Conservation (phyloP, 2,329 filamentous ascomycete species). For the Xylaria digitata region DNA sequence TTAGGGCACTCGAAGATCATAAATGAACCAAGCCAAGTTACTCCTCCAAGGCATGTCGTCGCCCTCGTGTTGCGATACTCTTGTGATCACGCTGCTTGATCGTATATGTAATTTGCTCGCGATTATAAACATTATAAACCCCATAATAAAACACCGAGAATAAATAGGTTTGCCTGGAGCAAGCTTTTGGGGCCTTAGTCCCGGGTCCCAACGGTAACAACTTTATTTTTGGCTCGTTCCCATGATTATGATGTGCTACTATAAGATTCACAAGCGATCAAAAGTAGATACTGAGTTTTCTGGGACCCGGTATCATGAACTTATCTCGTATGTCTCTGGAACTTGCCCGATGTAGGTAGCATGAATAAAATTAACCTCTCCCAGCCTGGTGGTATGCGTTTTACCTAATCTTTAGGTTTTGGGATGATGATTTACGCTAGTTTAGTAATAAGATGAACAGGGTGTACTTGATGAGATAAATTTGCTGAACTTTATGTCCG, state of each 20-base stretch:
- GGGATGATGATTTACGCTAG: not conserved
- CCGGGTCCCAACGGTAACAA: not conserved
- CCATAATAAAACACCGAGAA: not conserved
- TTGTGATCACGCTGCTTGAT: not conserved
- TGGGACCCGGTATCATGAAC: not conserved
- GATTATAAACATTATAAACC: not conserved
- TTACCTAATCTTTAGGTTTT: not conserved
- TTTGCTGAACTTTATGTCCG: not conserved
- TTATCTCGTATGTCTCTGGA: not conserved
- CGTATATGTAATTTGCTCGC: not conserved
- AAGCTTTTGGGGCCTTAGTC: not conserved
- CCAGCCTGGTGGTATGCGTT: not conserved
- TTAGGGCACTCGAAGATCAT: conserved; percentile 4
- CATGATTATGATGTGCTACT: not conserved
- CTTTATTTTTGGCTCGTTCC: not conserved
- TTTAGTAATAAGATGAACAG: not conserved
- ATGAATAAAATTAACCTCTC: too few relatives aligned
- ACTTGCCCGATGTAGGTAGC: not conserved
- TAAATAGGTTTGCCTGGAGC: not conserved
- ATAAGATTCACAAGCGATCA: not conserved
- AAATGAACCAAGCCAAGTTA: conserved; percentile 6
- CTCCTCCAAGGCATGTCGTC: not conserved
- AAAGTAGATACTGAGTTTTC: not conserved
- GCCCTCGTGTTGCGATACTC: not conserved
- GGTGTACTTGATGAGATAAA: not conserved